Evolutionary conservation across 2,329 filamentous ascomycete species (phyloP).

Genomic region (Bipolaris zeicola): DNA sequence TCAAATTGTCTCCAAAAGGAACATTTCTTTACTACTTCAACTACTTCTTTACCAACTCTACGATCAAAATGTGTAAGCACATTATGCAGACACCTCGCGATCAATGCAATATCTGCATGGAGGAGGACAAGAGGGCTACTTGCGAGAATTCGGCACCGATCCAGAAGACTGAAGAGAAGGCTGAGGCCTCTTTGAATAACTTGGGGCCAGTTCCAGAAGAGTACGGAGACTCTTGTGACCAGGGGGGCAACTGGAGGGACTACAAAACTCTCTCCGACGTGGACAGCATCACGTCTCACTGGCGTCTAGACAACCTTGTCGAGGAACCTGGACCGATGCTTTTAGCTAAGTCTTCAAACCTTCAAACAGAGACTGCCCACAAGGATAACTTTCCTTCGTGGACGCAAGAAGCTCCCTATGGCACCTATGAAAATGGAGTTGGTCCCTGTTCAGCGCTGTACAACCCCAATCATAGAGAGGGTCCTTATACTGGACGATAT

Average conservation of each 20-base stretch:
- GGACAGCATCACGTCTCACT: conserved; percentile 1
- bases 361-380: no score
- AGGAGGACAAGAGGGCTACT: neutral
- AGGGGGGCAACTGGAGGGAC: neutral
- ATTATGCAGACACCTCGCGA: conserved; percentile 3
- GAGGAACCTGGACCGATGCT: no score
- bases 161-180: neutral
- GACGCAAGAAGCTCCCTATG: no score
- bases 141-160: no score
- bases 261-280: conserved; percentile 6
- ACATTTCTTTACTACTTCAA: no score
- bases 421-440: no score
- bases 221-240: neutral
- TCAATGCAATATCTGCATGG: neutral
- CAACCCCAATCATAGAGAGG: no score
- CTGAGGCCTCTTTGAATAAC: no score
- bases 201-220: neutral
- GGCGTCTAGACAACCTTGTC: neutral
- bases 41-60: neutral
- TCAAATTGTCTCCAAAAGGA: neutral
- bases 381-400: no score
- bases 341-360: neutral
- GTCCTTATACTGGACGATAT: no score
- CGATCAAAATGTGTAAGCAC: conserved; percentile 13
- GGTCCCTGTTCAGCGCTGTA: no score